Conservation (phyloP, 148 eudicot species). For the Tetragonia tetragonoides region DNA sequence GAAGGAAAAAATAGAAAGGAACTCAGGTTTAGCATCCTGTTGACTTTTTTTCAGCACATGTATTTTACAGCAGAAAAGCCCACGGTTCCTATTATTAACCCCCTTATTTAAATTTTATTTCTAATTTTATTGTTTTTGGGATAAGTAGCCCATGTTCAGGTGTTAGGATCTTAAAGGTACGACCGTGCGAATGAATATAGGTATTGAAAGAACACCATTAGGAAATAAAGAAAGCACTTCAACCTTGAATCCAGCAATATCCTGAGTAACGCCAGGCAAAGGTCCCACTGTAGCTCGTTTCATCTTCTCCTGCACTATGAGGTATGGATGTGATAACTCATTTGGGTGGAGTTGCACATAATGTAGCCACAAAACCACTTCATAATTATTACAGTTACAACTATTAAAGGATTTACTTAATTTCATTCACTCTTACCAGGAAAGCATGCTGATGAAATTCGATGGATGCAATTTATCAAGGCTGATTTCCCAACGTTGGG, state of each 20-base stretch:
- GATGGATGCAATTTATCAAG: constrained; percentile 83
- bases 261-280: constrained; percentile 98
- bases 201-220: background rate
- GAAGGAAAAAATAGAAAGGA: background rate
- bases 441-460: constrained; percentile 70
- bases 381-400: background rate
- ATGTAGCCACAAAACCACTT: background rate
- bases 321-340: constrained; percentile 29
- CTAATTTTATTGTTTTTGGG: background rate
- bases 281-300: constrained; percentile 97
- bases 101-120: background rate
- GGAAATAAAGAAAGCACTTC: background rate
- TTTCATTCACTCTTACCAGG: constrained; percentile 54
- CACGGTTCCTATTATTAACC: background rate
- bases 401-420: background rate
- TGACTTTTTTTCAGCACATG: background rate
- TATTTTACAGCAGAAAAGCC: background rate
- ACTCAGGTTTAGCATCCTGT: constrained; percentile 8
- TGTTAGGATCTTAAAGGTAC: background rate
- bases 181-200: background rate
- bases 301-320: constrained; percentile 73
- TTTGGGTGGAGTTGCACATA: constrained; percentile 6
- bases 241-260: constrained; percentile 98
- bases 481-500: constrained; percentile 98
- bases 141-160: background rate